Evolutionary conservation across 176 grass and related monocot genomes (phyloP).

Genomic region (Zoysia pacifica): DNA sequence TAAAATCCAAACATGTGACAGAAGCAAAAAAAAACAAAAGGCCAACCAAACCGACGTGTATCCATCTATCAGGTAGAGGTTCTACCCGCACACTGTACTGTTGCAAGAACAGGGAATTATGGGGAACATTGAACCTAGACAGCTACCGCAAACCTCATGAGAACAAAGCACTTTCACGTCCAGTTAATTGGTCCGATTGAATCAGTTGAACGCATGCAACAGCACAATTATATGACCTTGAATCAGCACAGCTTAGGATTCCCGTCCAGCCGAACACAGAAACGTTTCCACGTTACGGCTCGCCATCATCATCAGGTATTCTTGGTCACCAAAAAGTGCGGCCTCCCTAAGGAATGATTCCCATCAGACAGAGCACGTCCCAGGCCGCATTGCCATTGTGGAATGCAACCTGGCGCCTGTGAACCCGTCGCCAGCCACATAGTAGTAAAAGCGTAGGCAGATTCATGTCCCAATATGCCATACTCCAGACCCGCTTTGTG

Average conservation of each 20-base stretch:
- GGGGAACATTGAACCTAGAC: slow-evolving; percentile 17
- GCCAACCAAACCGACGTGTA: slow-evolving; percentile 52
- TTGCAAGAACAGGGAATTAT: slow-evolving; percentile 36
- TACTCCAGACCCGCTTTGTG: slow-evolving; percentile 30
- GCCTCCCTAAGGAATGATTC: slow-evolving; percentile 45
- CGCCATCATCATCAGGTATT: slow-evolving; percentile 4
- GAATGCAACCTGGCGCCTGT: slow-evolving; percentile 60
- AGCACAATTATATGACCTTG: not conserved
- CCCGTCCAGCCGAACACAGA: slow-evolving; percentile 1
- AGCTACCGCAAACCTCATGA: not conserved
- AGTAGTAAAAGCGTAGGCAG: slow-evolving; percentile 50
- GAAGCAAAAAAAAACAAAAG: slow-evolving; percentile 49
- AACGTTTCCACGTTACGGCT: not conserved
- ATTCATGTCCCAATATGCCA: slow-evolving; percentile 56
- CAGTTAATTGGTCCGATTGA: not conserved
- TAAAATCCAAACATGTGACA: slow-evolving; percentile 52
- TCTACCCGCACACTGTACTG: slow-evolving; percentile 36
- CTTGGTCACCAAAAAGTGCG: slow-evolving; percentile 9
- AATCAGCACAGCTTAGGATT: slow-evolving; percentile 2
- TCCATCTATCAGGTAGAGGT: slow-evolving; percentile 40
- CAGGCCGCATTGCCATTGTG: slow-evolving; percentile 49
- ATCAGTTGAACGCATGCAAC: slow-evolving; percentile 15
- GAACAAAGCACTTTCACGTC: not conserved
- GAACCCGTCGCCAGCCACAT: slow-evolving; percentile 40
- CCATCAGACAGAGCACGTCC: slow-evolving; percentile 42